Evolutionary conservation across 192 early-diverging fungal species (phyloP), one percentile per base, ranked within the genome.

Genomic region (Rhizoclosmatium globosum): DNA sequence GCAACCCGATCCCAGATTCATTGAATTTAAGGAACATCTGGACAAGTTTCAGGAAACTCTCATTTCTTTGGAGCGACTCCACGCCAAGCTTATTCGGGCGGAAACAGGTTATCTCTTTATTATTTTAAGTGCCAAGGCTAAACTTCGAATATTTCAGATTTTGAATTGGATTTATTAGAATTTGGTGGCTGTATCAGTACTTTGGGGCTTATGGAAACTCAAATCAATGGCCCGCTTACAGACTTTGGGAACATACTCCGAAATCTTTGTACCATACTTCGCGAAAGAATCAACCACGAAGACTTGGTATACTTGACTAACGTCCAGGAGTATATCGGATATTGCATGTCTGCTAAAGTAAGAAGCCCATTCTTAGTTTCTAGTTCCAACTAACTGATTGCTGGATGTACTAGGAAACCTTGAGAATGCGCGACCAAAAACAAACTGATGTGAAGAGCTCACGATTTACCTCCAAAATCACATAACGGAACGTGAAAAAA

Each of bases 401-500:
- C 38, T 21, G 44, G 42, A 68, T 45, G 41, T 41, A 81, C 86
- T 13, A 85, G 92, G 93, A 93, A 68, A 87, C 93, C 48, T 86
- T 99, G 39, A 91, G 88, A 71, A 76, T 89, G 67, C 84, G 96
- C 23, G 97, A 99, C 84, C 96, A 99, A 82, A 98, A 98, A 84
- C 97, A 99, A 85, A 86, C 97, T 6, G 97, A 99, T 86, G 92
- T 92, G 81, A 99, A 85, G 96, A 94, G 64, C 83, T 99, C 57
- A 89, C 91, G 6, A 86, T 88, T 64, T 96, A 93, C 58, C 82
- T 97, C 64, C 89, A 93, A 77, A 91, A 92, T 66, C 86, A 93
- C 31, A 81, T 83, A 0, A 76, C 88, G 0, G 96, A 98, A 61
- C 89, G 91, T 48, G 94, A 96, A 38, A 85, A 92, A 7, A 85